Percentiles rank a stretch among this genome's conserved stretches.
These are phyloP conservation scores for Lobosporangium transversale DNA, from an alignment of 192 early-diverging fungal species.

Conservation along the genomic window DNA sequence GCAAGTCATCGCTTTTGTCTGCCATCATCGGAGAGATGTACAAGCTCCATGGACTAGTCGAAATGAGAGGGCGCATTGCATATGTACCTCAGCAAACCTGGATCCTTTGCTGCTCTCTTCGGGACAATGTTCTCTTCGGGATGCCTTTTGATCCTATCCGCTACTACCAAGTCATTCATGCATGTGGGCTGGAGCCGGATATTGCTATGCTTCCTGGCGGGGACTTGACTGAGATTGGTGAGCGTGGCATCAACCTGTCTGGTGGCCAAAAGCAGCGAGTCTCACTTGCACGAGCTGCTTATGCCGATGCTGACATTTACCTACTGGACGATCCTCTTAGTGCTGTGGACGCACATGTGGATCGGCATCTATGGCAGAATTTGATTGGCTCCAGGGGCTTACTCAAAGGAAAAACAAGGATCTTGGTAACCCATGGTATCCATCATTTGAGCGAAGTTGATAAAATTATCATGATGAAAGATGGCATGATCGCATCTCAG, in stretches of 20 bases:
- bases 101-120: constrained; percentile 92
- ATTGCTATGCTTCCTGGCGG: constrained; percentile 70
- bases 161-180: constrained; percentile 72
- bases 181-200: constrained; percentile 79
- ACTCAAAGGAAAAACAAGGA: constrained; percentile 66
- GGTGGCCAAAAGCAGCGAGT: constrained; percentile 93
- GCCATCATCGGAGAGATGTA: constrained; percentile 90
- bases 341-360: constrained; percentile 68
- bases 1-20: constrained; percentile 62
- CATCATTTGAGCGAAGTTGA: constrained; percentile 70
- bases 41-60: constrained; percentile 65
- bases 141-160: constrained; percentile 62
- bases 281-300: constrained; percentile 82
- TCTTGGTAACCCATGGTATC: constrained; percentile 77
- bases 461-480: constrained; percentile 63
- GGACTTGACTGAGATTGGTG: constrained; percentile 76
- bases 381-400: constrained; percentile 76
- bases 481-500: constrained; percentile 66
- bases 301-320: constrained; percentile 79
- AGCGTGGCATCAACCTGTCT: constrained; percentile 69
- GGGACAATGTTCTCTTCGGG: constrained; percentile 94
- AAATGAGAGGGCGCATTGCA: constrained; percentile 67
- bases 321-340: constrained; percentile 88
- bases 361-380: constrained; percentile 74
- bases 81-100: constrained; percentile 89